phyloP scores from a whole-genome alignment of 2,329 filamentous ascomycete genomes.

The Zymoseptoria pseudotritici region DNA sequence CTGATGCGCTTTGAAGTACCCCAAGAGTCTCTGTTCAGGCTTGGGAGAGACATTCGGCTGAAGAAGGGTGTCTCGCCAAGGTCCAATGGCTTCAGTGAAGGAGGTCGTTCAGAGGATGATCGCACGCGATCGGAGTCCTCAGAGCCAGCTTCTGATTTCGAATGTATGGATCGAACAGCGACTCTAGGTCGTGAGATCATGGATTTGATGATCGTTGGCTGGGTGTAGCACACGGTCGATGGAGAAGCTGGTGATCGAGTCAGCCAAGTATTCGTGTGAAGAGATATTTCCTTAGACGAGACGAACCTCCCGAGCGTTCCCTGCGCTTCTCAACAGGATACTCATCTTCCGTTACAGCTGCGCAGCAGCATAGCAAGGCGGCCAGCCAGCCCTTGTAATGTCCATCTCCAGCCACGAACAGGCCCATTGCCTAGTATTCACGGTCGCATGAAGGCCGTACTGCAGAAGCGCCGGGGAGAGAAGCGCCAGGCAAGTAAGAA shows the following conservation, averaged over 20 bases:
- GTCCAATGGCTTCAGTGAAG: constrained; percentile 17
- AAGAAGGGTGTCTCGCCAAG: constrained; percentile 18
- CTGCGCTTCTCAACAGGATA: constrained; percentile 14
- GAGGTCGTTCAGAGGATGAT: constrained; percentile 17
- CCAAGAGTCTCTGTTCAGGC: constrained; percentile 13
- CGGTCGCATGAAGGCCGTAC: constrained; percentile 12
- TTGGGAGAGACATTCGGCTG: constrained; percentile 10
- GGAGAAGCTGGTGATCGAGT: constrained; percentile 6
- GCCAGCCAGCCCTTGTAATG: constrained; percentile 28
- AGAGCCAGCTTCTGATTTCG: constrained; percentile 7
- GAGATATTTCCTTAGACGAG: background rate
- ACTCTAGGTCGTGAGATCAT: constrained; percentile 9
- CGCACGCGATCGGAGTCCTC: constrained; percentile 13
- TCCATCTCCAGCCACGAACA: constrained; percentile 24
- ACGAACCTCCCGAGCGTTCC: background rate
- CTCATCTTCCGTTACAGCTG: constrained; percentile 25
- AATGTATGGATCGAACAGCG: background rate
- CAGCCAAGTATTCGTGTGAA: background rate
- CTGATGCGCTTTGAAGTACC: constrained; percentile 17
- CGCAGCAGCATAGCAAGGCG: constrained; percentile 29
- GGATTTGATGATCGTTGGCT: constrained; percentile 16
- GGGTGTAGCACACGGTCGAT: constrained; percentile 17
- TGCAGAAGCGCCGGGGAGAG: constrained; percentile 1
- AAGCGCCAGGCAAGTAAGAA: constrained; percentile 1
- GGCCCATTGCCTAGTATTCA: constrained; percentile 26